Conservation (phyloP, 768 basidiomycete species). For the Rhodotorula kratochvilovae region DNA sequence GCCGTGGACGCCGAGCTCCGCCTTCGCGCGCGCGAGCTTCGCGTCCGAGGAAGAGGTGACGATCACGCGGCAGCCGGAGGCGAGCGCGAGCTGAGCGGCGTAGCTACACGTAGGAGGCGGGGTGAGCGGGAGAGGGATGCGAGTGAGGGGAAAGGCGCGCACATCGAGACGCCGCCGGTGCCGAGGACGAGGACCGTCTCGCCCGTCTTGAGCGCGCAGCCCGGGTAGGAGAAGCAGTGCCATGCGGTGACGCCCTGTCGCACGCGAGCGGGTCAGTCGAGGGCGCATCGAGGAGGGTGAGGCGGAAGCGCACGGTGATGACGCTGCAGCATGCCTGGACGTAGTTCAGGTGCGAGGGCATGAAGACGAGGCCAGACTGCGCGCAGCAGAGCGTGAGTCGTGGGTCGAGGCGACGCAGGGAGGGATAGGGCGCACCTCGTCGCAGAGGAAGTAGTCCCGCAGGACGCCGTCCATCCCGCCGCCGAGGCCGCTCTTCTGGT, state of each 20-base stretch:
- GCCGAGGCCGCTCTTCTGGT: constrained; percentile 31
- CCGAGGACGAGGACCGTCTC: constrained; percentile 41
- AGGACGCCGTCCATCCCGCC: constrained; percentile 33
- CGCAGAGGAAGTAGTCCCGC: constrained; percentile 20
- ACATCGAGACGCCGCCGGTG: constrained; percentile 38
- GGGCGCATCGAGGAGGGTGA: constrained; percentile 49
- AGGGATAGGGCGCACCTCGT: constrained; percentile 22
- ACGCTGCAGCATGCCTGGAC: constrained; percentile 59
- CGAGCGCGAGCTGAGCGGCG: constrained; percentile 59
- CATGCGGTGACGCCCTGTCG: constrained; percentile 57
- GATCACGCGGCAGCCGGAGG: constrained; percentile 62
- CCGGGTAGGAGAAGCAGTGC: constrained; percentile 51
- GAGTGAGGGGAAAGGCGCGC: neutral
- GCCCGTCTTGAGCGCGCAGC: constrained; percentile 20
- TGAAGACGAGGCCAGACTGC: constrained; percentile 50
- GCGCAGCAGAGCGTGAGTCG: neutral
- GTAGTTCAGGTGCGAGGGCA: constrained; percentile 60
- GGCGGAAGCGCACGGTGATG: constrained; percentile 17
- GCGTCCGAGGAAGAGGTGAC: constrained; percentile 64
- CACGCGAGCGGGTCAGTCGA: constrained; percentile 51
- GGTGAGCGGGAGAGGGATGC: too few species aligned
- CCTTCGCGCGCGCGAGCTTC: constrained; percentile 51
- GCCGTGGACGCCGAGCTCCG: constrained; percentile 54
- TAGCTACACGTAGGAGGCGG: constrained; percentile 49
- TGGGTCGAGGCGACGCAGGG: neutral